Evolutionary conservation across 768 basidiomycete species (phyloP), one percentile per base, ranked within the genome.

Genomic region (Mycena indigotica): DNA sequence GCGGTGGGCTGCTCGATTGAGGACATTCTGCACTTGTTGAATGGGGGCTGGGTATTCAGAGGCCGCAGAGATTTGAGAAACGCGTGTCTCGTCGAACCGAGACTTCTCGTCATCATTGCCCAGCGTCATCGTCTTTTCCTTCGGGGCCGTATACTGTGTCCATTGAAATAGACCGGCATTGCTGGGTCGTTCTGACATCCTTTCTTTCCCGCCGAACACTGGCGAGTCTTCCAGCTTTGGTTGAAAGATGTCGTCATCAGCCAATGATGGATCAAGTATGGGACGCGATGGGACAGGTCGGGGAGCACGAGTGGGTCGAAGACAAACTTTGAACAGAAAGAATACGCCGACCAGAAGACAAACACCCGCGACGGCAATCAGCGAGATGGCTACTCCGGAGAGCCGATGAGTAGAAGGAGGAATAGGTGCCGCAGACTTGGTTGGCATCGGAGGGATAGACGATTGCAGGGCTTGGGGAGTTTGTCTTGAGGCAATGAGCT

Each of bases 151-250:
- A 62, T 84, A 84, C 60, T 82, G 81, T 0, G 82, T 78, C 84
- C 84, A 86, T 50, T 77, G 78, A 81, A 84, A 87, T 17, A 77
- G 68, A 5, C 79, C 75, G 5, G 72, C 77, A 45, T 78, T 76
- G 53, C 71, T 73, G n/a, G 53, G 62, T 23, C 52, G 62, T 57
- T 52, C 57, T 17, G 82, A 80, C 30, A 81, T 71, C 40, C 77
- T 65, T 63, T 91, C 88, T 64, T 85, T 84, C 2, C 90, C 89
- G n/a, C 89, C 89, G 63, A 92, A 91, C 30, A 91, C 72, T 24
- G 87, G 88, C 2, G 89, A 90, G 24, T 85, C 85, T 53, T 85
- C 82, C 6, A 75, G 67, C 40, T 63, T 59, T 13, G 55, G 52
- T 30, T 75, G 71, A 55, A 72, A 76, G 46, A 69, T 70, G 38